Percentiles rank a stretch among this genome's conserved stretches.
Conservation (phyloP, 257 asterid species). For the Salvia hispanica region DNA sequence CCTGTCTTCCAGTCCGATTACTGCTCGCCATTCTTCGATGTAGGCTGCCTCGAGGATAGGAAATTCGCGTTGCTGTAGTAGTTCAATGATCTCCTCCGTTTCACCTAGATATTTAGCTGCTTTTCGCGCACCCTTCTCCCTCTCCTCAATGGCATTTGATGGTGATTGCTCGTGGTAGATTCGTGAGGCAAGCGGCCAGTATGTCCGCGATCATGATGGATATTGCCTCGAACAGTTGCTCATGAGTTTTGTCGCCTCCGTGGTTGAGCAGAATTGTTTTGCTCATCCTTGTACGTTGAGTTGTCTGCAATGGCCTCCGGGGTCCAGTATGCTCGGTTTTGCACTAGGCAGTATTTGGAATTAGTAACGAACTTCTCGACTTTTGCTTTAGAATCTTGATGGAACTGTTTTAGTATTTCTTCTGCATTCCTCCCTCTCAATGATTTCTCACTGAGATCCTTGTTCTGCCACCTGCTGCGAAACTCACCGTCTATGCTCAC, state of each 20-base stretch:
- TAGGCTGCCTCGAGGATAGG: neutral
- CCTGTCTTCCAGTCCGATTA: neutral
- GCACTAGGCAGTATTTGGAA: constrained; percentile 28
- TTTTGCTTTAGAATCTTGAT: constrained; percentile 33
- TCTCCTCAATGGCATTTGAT: constrained; percentile 39
- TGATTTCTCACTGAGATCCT: constrained; percentile 41
- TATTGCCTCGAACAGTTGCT: constrained; percentile 38
- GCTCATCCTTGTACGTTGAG: constrained; percentile 43
- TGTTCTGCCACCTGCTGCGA: constrained; percentile 42
- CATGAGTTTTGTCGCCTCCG: constrained; percentile 24
- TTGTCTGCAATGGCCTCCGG: constrained; percentile 39
- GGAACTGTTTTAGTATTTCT: neutral
- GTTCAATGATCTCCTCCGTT: constrained; percentile 42
- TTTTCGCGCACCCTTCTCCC: constrained; percentile 35
- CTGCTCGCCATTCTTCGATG: constrained; percentile 8
- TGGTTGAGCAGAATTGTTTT: constrained; percentile 32
- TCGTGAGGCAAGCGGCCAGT: constrained; percentile 47
- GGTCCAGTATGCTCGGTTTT: constrained; percentile 42
- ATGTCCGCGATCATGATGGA: constrained; percentile 42
- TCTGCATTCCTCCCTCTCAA: constrained; percentile 29
- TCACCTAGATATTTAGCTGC: constrained; percentile 46
- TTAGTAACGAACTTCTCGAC: constrained; percentile 32
- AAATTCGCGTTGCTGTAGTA: neutral
- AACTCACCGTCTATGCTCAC: constrained; percentile 42
- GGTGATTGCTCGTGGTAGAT: constrained; percentile 36